These are phyloP conservation scores for Botrytis galanthina DNA, from an alignment of 2,329 filamentous ascomycete species.

Conservation along the genomic window DNA sequence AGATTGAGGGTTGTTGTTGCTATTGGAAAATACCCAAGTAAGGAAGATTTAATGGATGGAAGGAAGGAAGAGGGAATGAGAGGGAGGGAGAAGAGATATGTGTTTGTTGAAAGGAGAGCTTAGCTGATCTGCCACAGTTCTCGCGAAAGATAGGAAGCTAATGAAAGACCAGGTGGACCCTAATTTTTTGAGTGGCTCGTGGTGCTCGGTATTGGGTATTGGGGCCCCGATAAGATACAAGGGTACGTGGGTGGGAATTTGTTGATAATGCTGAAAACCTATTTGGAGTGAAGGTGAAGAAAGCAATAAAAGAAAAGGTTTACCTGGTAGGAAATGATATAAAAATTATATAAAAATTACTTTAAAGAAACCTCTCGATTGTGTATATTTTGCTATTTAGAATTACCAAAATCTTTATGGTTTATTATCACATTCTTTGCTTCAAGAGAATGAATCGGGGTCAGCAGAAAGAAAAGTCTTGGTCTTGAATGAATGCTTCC, in stretches of 20 bases:
- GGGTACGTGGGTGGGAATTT: background rate
- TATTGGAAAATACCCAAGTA: background rate
- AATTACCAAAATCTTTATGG: background rate
- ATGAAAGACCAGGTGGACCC: slow-evolving; percentile 14
- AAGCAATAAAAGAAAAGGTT: background rate
- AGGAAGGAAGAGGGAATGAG: background rate
- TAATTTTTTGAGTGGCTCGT: background rate
- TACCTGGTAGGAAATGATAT: background rate
- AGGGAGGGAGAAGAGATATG: background rate
- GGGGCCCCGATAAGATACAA: background rate
- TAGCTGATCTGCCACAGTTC: background rate
- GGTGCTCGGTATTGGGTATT: background rate
- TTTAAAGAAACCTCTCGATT: background rate
- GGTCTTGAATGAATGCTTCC: background rate
- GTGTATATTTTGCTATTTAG: background rate
- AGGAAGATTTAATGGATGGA: background rate
- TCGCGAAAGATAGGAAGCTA: slow-evolving; percentile 3
- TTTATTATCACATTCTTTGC: background rate
- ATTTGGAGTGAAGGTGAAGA: background rate
- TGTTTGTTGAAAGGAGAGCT: slow-evolving; percentile 12
- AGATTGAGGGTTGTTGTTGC: background rate
- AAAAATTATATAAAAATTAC: background rate
- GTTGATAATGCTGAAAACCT: background rate
- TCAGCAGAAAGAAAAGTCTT: background rate
- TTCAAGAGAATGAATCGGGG: background rate